phyloP scores from a whole-genome alignment of 2,329 filamentous ascomycete genomes.

The Torrubiella hemipterigena region DNA sequence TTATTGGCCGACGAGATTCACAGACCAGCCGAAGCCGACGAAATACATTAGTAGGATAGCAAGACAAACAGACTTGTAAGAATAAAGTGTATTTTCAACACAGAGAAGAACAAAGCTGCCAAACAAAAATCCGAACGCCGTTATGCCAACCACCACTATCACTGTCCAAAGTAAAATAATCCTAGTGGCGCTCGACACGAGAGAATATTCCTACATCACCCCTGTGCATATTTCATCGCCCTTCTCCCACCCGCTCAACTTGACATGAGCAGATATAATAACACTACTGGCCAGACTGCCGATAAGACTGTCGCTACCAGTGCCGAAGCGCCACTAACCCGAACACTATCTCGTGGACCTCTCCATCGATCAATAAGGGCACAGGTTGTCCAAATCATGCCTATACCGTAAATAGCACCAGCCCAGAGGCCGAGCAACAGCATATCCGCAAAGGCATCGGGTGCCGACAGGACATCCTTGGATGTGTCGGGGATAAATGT shows the following conservation, averaged over 20 bases:
- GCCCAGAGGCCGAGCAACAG: conserved; percentile 22
- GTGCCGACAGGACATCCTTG: conserved; percentile 16
- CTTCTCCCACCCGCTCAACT: too few species aligned
- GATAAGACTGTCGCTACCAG: conserved; percentile 20
- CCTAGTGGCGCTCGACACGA: too few species aligned
- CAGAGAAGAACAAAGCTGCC: too few species aligned
- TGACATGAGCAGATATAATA: conserved; percentile 18
- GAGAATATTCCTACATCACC: too few species aligned
- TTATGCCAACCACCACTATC: too few species aligned
- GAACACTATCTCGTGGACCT: conserved; percentile 21
- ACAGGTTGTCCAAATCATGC: conserved; percentile 29
- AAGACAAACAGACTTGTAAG: too few species aligned
- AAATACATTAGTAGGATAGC: conserved; percentile 28
- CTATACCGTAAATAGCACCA: conserved; percentile 21
- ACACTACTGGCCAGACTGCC: conserved; percentile 22
- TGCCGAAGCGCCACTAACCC: conserved; percentile 15
- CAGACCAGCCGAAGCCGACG: conserved; percentile 25
- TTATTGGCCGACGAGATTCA: conserved; percentile 48
- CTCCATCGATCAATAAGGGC: conserved; percentile 30
- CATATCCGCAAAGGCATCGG: conserved; percentile 18
- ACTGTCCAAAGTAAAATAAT: too few species aligned
- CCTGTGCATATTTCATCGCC: neutral
- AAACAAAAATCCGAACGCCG: too few species aligned
- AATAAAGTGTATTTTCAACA: too few species aligned
- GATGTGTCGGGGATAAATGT: conserved; percentile 24